Conservation (phyloP, 805 yeast genomes). For the Kregervanrija delftensis region DNA sequence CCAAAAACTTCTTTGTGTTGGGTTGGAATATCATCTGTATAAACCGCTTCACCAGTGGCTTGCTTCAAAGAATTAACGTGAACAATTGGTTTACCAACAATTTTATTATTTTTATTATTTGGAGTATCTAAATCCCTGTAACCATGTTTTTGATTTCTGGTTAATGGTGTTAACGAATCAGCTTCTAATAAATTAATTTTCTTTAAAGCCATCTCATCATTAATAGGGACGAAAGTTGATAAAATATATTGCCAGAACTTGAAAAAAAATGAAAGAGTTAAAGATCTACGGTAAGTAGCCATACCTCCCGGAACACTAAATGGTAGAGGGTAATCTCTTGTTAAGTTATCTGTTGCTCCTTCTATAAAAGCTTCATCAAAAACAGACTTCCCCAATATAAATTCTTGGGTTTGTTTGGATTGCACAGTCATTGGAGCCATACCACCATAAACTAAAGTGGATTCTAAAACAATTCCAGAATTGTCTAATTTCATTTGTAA, state of each 20-base stretch:
- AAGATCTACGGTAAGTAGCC: constrained; percentile 39
- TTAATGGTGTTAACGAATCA: constrained; percentile 28
- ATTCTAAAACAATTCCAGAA: constrained; percentile 22
- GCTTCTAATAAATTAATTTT: constrained; percentile 20
- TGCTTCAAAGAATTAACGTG: constrained; percentile 41
- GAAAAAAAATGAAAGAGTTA: constrained; percentile 39
- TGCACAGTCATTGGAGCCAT: constrained; percentile 41
- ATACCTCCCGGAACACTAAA: constrained; percentile 44
- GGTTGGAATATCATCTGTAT: constrained; percentile 39
- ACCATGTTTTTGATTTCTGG: constrained; percentile 32
- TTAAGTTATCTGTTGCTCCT: constrained; percentile 21
- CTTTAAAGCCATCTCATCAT: not conserved
- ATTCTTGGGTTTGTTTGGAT: constrained; percentile 28
- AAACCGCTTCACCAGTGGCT: constrained; percentile 41
- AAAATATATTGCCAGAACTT: constrained; percentile 33
- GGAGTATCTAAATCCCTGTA: constrained; percentile 33
- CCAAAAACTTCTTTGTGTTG: constrained; percentile 35
- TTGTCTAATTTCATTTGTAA: constrained; percentile 22
- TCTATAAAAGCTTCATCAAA: constrained; percentile 24
- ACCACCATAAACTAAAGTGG: constrained; percentile 38
- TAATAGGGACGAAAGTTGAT: constrained; percentile 8
- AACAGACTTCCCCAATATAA: constrained; percentile 19
- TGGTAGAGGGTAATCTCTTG: constrained; percentile 31
- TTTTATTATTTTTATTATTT: constrained; percentile 23
- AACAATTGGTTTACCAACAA: constrained; percentile 35